phyloP scores from a whole-genome alignment of 331 rosid species.

The Quercus phellos region DNA sequence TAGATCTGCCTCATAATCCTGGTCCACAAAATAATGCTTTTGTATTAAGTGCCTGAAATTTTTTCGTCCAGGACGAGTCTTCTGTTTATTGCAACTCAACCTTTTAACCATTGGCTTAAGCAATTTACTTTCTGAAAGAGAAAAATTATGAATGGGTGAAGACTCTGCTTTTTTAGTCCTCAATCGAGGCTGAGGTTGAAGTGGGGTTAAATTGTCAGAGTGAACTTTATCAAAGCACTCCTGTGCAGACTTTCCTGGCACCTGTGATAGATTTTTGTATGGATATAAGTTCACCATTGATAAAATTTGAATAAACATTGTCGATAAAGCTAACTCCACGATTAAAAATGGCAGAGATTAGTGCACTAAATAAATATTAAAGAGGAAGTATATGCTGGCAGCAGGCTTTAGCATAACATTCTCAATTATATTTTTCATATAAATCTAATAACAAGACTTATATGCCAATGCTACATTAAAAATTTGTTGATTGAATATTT shows the following conservation, averaged over 20 bases:
- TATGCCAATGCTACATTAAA: neutral
- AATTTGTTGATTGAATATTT: neutral
- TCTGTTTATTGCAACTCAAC: constrained; percentile 34
- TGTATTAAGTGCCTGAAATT: constrained; percentile 43
- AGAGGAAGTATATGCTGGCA: neutral
- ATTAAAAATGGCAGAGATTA: neutral
- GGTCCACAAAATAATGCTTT: constrained; percentile 33
- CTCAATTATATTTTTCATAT: neutral
- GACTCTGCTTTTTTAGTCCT: constrained; percentile 47
- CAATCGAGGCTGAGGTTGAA: constrained; percentile 48
- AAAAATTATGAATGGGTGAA: constrained; percentile 40
- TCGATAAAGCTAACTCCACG: neutral
- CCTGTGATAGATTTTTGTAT: constrained; percentile 46
- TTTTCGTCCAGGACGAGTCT: constrained; percentile 46
- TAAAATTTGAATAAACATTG: neutral
- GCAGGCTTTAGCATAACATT: neutral
- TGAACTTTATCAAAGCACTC: constrained; percentile 87
- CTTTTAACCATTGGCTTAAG: constrained; percentile 46
- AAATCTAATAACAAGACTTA: neutral
- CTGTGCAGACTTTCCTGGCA: constrained; percentile 84
- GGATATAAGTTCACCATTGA: constrained; percentile 5
- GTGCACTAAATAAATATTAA: neutral
- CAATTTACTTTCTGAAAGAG: constrained; percentile 64
- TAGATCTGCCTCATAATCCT: constrained; percentile 55
- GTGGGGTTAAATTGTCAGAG: constrained; percentile 57